Percentiles rank a stretch among this genome's conserved stretches.
phyloP scores from a whole-genome alignment of 176 grass and related monocot species.

The Tillandsia fasciculata region DNA sequence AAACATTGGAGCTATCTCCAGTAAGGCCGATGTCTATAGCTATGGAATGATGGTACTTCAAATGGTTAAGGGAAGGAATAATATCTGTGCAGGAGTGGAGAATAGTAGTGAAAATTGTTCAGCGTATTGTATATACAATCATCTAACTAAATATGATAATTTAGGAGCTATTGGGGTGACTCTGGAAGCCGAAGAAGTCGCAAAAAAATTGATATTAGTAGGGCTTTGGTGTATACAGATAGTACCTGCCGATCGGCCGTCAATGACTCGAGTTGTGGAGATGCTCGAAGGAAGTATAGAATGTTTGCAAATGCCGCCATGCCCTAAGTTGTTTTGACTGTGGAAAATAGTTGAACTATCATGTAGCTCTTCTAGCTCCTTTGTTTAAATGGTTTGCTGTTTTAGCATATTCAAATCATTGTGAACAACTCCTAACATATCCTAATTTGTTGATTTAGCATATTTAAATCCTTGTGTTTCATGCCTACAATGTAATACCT shows the following conservation, averaged over 20 bases:
- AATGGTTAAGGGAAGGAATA: not conserved
- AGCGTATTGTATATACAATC: not conserved
- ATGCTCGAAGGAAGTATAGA: not conserved
- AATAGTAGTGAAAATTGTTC: not conserved
- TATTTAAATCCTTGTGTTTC: no score
- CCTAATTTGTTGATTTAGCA: no score
- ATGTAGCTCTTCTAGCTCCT: not conserved
- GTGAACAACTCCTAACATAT: no score
- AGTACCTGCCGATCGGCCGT: not conserved
- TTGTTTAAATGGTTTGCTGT: no score
- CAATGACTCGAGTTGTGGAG: not conserved
- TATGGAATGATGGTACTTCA: conserved; percentile 8
- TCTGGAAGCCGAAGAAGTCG: not conserved
- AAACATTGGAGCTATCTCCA: not conserved
- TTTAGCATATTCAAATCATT: no score
- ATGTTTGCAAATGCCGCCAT: not conserved
- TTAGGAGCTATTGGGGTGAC: not conserved
- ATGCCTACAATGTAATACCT: no score
- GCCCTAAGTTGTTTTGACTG: not conserved
- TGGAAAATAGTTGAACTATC: not conserved
- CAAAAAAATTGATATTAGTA: not conserved
- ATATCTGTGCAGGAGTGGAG: no score
- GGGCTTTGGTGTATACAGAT: not conserved
- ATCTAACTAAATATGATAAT: not conserved
- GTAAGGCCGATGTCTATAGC: conserved; percentile 4